A percentile compares a stretch with the other conserved stretches of the same genome.
These are phyloP conservation scores for Sporothrix brunneoviolacea DNA, from an alignment of 2,329 filamentous ascomycete species.

Conservation along the genomic window DNA sequence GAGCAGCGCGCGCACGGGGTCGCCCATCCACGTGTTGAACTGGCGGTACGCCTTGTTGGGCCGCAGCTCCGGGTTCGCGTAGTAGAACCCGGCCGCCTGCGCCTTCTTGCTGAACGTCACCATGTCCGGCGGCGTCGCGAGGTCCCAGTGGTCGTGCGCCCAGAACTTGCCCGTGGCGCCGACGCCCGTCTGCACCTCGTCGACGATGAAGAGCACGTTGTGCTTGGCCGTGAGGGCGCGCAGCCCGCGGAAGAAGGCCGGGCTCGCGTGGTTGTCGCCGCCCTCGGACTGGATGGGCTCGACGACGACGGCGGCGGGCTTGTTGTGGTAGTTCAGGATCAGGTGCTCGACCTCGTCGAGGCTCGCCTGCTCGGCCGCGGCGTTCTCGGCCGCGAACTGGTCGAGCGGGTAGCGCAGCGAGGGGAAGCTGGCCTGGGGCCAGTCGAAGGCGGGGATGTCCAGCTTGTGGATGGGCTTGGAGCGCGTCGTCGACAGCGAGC, in stretches of 20 bases:
- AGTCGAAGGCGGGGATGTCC: slow-evolving; percentile 91
- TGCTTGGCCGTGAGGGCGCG: slow-evolving; percentile 71
- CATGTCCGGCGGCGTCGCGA: slow-evolving; percentile 75
- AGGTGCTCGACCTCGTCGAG: slow-evolving; percentile 77
- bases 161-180: slow-evolving; percentile 92
- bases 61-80: slow-evolving; percentile 67
- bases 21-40: slow-evolving; percentile 97
- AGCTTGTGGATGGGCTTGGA: slow-evolving; percentile 93
- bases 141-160: slow-evolving; percentile 92
- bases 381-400: slow-evolving; percentile 71
- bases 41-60: slow-evolving; percentile 92
- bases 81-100: slow-evolving; percentile 90
- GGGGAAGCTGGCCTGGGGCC: slow-evolving; percentile 87
- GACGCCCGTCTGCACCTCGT: slow-evolving; percentile 90
- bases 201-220: slow-evolving; percentile 78
- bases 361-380: slow-evolving; percentile 68
- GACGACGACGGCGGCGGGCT: slow-evolving; percentile 73
- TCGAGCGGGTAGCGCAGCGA: slow-evolving; percentile 79
- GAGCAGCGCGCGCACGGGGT: slow-evolving; percentile 77
- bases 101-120: slow-evolving; percentile 95
- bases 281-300: slow-evolving; percentile 92
- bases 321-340: slow-evolving; percentile 69
- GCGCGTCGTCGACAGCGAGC: slow-evolving; percentile 78
- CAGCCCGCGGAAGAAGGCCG: slow-evolving; percentile 78
- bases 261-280: slow-evolving; percentile 87